phyloP scores from a whole-genome alignment of 192 early-diverging fungal genomes.

The Phlyctochytrium arcticum region DNA sequence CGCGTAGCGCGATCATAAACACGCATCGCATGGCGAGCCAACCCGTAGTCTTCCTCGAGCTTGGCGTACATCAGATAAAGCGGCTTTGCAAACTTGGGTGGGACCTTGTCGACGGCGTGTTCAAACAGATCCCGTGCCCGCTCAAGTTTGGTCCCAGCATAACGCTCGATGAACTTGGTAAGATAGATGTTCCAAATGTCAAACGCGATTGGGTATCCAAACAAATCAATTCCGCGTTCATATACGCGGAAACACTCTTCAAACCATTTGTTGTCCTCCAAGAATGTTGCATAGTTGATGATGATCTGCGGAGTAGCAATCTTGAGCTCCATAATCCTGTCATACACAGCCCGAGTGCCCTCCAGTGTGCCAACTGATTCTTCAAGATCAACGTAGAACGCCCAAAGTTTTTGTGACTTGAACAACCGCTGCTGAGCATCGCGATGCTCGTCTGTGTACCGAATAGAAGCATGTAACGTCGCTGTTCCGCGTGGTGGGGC shows the following conservation, averaged over 20 bases:
- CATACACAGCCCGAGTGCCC: constrained; percentile 78
- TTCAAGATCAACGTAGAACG: constrained; percentile 89
- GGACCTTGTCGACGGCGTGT: constrained; percentile 82
- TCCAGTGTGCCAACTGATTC: constrained; percentile 84
- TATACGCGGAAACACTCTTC: constrained; percentile 96
- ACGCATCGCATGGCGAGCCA: constrained; percentile 86
- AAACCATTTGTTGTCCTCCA: constrained; percentile 85
- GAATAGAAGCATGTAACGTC: constrained; percentile 31
- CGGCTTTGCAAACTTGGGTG: constrained; percentile 78
- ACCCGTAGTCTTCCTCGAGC: constrained; percentile 87
- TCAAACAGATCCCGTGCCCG: constrained; percentile 93
- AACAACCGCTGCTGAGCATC: constrained; percentile 77
- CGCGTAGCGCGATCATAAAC: constrained; percentile 90
- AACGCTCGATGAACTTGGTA: constrained; percentile 76
- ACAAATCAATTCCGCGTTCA: constrained; percentile 93
- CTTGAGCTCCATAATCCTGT: constrained; percentile 86
- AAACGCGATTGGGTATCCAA: constrained; percentile 94
- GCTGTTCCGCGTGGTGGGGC: constrained; percentile 50
- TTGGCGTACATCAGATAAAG: constrained; percentile 88
- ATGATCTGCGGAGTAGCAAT: constrained; percentile 96
- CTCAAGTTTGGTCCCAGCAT: constrained; percentile 83
- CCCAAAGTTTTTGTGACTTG: constrained; percentile 87
- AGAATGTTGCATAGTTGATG: constrained; percentile 87
- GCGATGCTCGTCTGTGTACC: constrained; percentile 76
- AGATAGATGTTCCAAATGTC: constrained; percentile 98